Conservation (phyloP, 139 green algal species). For the Picochlorum sp. region DNA sequence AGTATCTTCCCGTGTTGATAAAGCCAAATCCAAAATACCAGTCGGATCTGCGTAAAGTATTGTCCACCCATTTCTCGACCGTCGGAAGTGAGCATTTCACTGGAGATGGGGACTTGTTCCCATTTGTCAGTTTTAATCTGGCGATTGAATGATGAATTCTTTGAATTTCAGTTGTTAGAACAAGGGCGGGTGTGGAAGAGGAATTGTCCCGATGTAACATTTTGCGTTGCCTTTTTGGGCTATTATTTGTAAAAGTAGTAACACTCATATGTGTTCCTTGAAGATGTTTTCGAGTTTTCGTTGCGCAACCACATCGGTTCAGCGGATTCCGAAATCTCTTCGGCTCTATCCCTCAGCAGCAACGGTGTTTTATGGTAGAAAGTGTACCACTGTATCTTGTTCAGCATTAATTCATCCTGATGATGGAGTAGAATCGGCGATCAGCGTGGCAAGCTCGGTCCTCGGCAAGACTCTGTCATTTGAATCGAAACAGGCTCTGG, state of each 20-base stretch:
- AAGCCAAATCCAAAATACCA: slow-evolving; percentile 58
- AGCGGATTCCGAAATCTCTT: slow-evolving; percentile 1
- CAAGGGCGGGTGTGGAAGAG: too few species aligned
- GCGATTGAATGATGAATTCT: slow-evolving; percentile 36
- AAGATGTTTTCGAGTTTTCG: too few species aligned
- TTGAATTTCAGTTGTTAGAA: too few species aligned
- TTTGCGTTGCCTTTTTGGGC: too few species aligned
- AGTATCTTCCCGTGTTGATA: slow-evolving; percentile 67
- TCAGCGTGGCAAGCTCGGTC: slow-evolving; percentile 1
- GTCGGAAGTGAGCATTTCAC: slow-evolving; percentile 29
- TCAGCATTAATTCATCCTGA: background rate
- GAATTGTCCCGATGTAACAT: too few species aligned
- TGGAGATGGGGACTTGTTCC: slow-evolving; percentile 50
- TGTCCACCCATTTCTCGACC: slow-evolving; percentile 29
- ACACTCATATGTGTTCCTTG: background rate
- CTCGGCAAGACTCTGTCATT: background rate
- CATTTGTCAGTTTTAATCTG: slow-evolving; percentile 79
- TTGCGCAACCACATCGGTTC: background rate
- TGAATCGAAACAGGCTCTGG: slow-evolving; percentile 1
- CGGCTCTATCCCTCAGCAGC: background rate
- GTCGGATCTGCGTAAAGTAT: slow-evolving; percentile 47
- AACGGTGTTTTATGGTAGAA: too few species aligned
- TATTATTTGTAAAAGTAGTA: too few species aligned
- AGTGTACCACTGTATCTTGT: too few species aligned
- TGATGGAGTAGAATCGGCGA: slow-evolving; percentile 3